Base-by-base conservation (phyloP, 352 stramenopile genomes). In the Pythium diclinum region DNA sequence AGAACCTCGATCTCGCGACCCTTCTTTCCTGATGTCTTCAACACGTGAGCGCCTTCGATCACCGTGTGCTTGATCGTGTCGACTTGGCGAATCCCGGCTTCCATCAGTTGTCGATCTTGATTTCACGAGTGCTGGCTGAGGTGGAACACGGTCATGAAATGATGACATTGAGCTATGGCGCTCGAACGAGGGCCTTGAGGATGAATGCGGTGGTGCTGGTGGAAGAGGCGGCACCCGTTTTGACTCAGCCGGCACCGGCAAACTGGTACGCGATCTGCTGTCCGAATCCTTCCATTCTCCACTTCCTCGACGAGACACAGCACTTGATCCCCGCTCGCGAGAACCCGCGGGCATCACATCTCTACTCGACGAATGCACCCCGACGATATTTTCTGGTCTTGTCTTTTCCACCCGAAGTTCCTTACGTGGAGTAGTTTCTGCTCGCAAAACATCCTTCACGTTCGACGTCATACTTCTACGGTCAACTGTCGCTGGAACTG, bases 81-180 rank as follows among this genome's bases (percentile, higher is more conserved):
- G 58, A 59, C 46, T 68, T 32, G 68, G 68, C 23, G 68, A 74
- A 21, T 67, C 61, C 1, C 61, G 61, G 49, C 54, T 55, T 23
- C 56, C 56, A 13, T 54, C 55, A 23, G 54, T 47, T 34, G 53
- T 53, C 32, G 63, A 66, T 56, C 67, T 59, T 1, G 59, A 68
- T 32, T 77, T 51, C 19, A 48, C 59, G 6, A 73, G 53, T 17
- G 42, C 8, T 21, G 49, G 60, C 9, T 55, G 23, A 6, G 61
- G 53, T 14, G 61, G 44, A 59, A 44, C 21, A n/a, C 76, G 10
- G 48, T 49, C 33, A n/a, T 58, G 33, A 23, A 65, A 14, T 9
- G 64, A 63, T 25, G 64, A 65, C 64, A 85, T 85, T 2, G 82
- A 89, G 6, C 70, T 66, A 40, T 80, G 78, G 23, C 79, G 78